Evolutionary conservation across 345 rosid genomes (phyloP).

Genomic region (Orychophragmus violaceus): DNA sequence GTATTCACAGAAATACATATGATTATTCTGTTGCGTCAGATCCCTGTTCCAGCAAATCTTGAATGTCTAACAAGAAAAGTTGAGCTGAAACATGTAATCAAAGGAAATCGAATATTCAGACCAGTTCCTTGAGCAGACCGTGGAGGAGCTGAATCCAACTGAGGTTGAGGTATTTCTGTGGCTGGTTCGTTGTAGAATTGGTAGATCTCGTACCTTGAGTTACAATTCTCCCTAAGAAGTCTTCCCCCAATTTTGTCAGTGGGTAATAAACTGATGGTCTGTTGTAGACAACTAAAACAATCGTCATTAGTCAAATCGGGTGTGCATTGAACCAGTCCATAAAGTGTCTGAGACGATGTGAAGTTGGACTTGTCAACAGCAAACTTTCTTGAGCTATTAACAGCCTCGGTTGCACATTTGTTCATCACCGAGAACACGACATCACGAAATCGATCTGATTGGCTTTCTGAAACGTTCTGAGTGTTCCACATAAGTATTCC

Average conservation of each 20-base stretch:
- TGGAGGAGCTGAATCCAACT: background rate
- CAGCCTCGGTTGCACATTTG: background rate
- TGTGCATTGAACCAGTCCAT: constrained; percentile 39
- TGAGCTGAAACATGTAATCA: background rate
- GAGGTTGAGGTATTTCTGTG: background rate
- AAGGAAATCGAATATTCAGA: background rate
- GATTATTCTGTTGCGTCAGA: background rate
- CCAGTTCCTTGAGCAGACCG: background rate
- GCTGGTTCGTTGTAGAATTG: background rate
- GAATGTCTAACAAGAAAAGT: background rate
- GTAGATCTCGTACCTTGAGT: background rate
- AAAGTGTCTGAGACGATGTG: constrained; percentile 3
- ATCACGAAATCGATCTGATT: background rate
- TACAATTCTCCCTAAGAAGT: background rate
- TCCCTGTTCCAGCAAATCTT: background rate
- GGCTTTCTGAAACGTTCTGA: background rate
- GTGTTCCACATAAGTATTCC: background rate
- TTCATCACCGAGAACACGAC: background rate
- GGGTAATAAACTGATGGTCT: background rate
- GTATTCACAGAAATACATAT: background rate
- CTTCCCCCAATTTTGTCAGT: constrained; percentile 23
- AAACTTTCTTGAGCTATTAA: constrained; percentile 17
- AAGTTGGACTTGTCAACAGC: background rate
- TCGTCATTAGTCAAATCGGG: constrained; percentile 22
- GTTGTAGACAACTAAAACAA: constrained; percentile 24